A percentile compares a stretch with the other conserved stretches of the same genome.
These are phyloP conservation scores for Scleromitrula shiraiana DNA, from an alignment of 2,329 filamentous ascomycete species.

Conservation along the genomic window DNA sequence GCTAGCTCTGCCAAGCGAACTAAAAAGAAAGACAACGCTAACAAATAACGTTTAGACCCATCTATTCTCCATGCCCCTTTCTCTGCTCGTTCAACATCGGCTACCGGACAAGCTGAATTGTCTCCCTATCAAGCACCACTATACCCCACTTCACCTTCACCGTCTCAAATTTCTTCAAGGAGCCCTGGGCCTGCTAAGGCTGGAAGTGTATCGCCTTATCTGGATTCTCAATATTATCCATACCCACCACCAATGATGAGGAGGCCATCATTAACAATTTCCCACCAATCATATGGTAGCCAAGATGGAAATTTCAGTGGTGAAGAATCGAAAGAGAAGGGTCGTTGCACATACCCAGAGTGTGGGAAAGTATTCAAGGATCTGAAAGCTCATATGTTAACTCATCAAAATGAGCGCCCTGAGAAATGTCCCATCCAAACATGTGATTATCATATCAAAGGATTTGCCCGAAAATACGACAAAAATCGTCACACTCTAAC, in stretches of 20 bases:
- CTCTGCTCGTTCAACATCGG: conserved; percentile 19
- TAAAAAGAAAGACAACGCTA: conserved; percentile 16
- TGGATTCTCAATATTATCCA: conserved; percentile 24
- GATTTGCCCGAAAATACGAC: conserved; percentile 94
- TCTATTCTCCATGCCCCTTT: conserved; percentile 28
- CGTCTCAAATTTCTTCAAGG: conserved; percentile 25
- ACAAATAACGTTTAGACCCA: conserved; percentile 24
- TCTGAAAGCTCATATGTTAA: conserved; percentile 85
- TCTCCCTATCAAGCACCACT: conserved; percentile 24
- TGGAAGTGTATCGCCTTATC: conserved; percentile 28
- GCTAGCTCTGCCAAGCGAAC: conserved; percentile 4
- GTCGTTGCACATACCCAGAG: conserved; percentile 47
- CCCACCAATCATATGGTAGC: conserved; percentile 25
- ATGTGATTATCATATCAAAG: conserved; percentile 90
- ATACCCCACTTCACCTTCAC: conserved; percentile 27
- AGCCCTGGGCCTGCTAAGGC: conserved; percentile 24
- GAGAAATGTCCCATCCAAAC: conserved; percentile 93
- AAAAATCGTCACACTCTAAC: conserved; percentile 95
- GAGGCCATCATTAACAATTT: conserved; percentile 21
- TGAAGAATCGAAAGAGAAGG: conserved; percentile 28
- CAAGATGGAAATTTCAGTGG: conserved; percentile 26
- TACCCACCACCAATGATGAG: conserved; percentile 21
- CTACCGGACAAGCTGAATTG: conserved; percentile 19
- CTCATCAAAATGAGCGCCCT: conserved; percentile 85
- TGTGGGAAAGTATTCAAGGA: conserved; percentile 55